Evolutionary conservation across 1,284 basidiomycete genomes (phyloP).

Genomic region (Trichosporon sp.): DNA sequence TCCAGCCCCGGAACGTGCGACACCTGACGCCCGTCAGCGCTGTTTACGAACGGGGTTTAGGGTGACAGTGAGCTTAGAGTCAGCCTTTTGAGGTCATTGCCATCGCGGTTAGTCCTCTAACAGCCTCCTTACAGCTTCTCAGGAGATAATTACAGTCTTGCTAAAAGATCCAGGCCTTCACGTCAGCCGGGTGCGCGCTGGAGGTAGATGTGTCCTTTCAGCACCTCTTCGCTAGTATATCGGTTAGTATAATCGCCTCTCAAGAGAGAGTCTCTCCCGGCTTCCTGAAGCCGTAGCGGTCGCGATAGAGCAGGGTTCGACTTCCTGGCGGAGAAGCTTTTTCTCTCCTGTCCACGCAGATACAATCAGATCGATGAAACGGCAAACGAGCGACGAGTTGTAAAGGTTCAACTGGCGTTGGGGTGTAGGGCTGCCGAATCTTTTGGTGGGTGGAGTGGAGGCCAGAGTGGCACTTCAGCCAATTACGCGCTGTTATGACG

Average conservation of each 20-base stretch:
- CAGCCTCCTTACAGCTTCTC: too few relatives aligned
- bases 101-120: too few relatives aligned
- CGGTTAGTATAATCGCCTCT: conserved; percentile 6
- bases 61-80: too few relatives aligned
- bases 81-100: too few relatives aligned
- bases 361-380: background rate
- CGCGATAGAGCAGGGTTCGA: conserved; percentile 5
- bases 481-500: background rate
- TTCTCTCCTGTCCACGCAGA: background rate
- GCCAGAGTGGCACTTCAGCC: background rate
- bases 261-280: background rate
- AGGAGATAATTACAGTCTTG: too few relatives aligned
- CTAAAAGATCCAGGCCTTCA: too few relatives aligned
- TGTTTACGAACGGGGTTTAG: too few relatives aligned
- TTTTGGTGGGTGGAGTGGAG: background rate
- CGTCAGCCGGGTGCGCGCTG: background rate
- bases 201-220: background rate
- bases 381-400: background rate
- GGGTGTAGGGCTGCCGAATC: background rate
- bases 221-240: conserved; percentile 1
- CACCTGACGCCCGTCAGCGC: too few relatives aligned
- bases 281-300: background rate
- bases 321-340: conserved; percentile 4
- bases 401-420: background rate
- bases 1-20: background rate